These are phyloP conservation scores for Metrosideros polymorpha DNA, from an alignment of 441 rosid genomes.

Conservation along the genomic window DNA sequence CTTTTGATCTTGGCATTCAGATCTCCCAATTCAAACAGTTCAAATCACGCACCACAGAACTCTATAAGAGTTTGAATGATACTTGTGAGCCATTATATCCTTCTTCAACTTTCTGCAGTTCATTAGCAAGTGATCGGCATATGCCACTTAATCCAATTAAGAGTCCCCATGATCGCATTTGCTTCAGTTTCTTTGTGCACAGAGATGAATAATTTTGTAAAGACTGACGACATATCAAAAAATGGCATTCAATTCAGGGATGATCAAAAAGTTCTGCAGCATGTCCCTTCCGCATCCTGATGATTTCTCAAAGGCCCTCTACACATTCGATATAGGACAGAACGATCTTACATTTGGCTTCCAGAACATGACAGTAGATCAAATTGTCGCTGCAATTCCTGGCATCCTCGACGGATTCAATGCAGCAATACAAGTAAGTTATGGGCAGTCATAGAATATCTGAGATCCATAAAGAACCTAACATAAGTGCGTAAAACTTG, in stretches of 20 bases:
- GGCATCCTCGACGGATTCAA: background rate
- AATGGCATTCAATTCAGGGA: background rate
- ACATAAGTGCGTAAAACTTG: background rate
- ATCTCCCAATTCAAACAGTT: background rate
- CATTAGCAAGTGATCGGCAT: background rate
- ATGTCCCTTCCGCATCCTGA: background rate
- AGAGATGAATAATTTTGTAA: background rate
- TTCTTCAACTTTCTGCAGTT: background rate
- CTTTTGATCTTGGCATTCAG: conserved; percentile 1
- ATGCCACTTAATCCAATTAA: background rate
- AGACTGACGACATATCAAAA: background rate
- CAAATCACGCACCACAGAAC: background rate
- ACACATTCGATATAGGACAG: conserved; percentile 1
- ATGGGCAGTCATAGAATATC: background rate
- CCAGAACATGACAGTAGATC: background rate
- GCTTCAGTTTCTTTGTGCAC: background rate
- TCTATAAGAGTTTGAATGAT: background rate
- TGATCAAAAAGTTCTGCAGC: background rate
- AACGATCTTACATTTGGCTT: background rate
- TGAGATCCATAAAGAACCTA: background rate
- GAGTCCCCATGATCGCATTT: background rate
- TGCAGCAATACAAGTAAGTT: background rate
- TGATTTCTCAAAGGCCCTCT: background rate
- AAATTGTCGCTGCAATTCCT: background rate
- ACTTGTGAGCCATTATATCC: background rate